Evolutionary conservation across 2,329 filamentous ascomycete genomes (phyloP).

Genomic region (Clarireedia homoeocarpa): DNA sequence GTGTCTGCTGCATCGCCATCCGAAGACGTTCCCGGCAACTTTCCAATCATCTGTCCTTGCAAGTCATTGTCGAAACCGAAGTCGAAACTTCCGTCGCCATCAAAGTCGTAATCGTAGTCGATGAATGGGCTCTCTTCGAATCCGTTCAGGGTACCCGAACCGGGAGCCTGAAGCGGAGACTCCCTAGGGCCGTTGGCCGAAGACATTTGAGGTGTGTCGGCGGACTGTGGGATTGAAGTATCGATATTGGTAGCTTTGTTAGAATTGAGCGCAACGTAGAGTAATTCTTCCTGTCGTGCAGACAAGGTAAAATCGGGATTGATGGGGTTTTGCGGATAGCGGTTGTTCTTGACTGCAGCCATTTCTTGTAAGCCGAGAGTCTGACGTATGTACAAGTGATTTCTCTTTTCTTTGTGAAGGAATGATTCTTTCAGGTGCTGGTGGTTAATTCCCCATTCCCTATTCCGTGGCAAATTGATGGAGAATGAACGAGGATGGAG

Average conservation of each 20-base stretch:
- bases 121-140: slow-evolving; percentile 74
- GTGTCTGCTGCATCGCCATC: slow-evolving; percentile 40
- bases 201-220: slow-evolving; percentile 34
- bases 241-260: slow-evolving; percentile 36
- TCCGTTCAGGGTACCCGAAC: slow-evolving; percentile 38
- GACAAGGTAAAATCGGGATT: slow-evolving; percentile 61
- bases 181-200: slow-evolving; percentile 43
- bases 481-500: neutral
- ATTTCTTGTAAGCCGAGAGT: neutral
- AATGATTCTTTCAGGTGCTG: neutral
- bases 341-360: neutral
- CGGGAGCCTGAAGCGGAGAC: slow-evolving; percentile 38
- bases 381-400: neutral
- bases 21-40: slow-evolving; percentile 48
- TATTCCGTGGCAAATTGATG: neutral
- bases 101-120: slow-evolving; percentile 74
- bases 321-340: slow-evolving; percentile 4
- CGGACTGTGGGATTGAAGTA: slow-evolving; percentile 26
- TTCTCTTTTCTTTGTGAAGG: neutral
- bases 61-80: slow-evolving; percentile 42
- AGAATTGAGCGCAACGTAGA: slow-evolving; percentile 69
- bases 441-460: neutral
- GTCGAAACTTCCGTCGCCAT: slow-evolving; percentile 66
- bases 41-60: slow-evolving; percentile 65
- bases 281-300: slow-evolving; percentile 66